These are phyloP conservation scores for Alternaria conjuncta DNA, from an alignment of 2,329 filamentous ascomycete species.

Conservation along the genomic window DNA sequence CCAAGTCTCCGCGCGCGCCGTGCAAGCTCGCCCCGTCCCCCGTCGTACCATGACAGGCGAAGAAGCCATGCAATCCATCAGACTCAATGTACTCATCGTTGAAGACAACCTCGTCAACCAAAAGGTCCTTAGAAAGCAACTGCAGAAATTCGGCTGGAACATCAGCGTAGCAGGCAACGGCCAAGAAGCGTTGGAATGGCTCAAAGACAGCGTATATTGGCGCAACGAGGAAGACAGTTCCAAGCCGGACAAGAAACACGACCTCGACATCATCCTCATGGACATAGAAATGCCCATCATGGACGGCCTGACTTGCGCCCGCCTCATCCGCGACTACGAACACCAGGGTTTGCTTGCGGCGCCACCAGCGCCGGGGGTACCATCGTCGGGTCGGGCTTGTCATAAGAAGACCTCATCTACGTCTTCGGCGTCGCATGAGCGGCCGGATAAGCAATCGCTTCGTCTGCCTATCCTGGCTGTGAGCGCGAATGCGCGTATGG, in stretches of 20 bases:
- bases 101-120: constrained; percentile 53
- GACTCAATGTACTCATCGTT: constrained; percentile 40
- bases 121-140: constrained; percentile 49
- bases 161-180: constrained; percentile 49
- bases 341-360: constrained; percentile 24
- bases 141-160: constrained; percentile 45
- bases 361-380: not conserved
- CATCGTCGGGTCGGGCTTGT: not conserved
- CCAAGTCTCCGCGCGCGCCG: not conserved
- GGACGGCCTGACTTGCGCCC: constrained; percentile 42
- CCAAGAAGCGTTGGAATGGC: constrained; percentile 46
- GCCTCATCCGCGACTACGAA: constrained; percentile 37
- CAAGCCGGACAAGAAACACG: not conserved
- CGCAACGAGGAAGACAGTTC: not conserved
- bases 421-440: not conserved
- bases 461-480: constrained; percentile 42
- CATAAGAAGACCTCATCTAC: not conserved
- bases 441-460: not conserved
- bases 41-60: constrained; percentile 22
- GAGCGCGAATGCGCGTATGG: constrained; percentile 44
- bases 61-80: constrained; percentile 26
- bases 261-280: constrained; percentile 38
- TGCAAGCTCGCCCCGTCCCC: constrained; percentile 8
- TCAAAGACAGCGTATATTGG: constrained; percentile 40
- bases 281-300: constrained; percentile 47